A percentile compares a stretch with the other conserved stretches of the same genome.
These are phyloP conservation scores for Cutaneotrichosporon arboriforme DNA, from an alignment of 1,284 basidiomycete genomes.

Conservation along the genomic window DNA sequence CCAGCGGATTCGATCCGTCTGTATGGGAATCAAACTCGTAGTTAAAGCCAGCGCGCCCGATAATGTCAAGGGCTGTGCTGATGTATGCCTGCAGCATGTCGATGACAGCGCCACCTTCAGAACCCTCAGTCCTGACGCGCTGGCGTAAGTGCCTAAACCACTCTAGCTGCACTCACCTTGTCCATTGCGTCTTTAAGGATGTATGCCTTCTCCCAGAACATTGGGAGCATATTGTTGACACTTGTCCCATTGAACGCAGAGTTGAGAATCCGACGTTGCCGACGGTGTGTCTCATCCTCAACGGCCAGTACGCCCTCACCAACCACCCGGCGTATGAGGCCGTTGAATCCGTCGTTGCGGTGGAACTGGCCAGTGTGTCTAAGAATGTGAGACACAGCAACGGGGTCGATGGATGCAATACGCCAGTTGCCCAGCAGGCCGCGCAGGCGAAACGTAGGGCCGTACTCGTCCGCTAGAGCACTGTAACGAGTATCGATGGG, in stretches of 20 bases:
- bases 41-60: constrained; percentile 65
- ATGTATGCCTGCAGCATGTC: constrained; percentile 61
- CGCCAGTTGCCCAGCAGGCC: constrained; percentile 37
- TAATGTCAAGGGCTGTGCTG: constrained; percentile 63
- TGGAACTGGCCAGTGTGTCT: constrained; percentile 59
- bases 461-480: constrained; percentile 5
- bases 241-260: constrained; percentile 46
- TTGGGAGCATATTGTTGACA: constrained; percentile 51
- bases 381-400: constrained; percentile 60
- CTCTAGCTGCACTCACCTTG: constrained; percentile 15
- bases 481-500: constrained; percentile 6
- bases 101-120: constrained; percentile 33
- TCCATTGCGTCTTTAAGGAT: constrained; percentile 48
- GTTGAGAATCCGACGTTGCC: constrained; percentile 52
- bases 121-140: background rate
- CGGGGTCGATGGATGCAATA: constrained; percentile 59
- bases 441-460: constrained; percentile 24
- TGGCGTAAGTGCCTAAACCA: background rate
- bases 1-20: constrained; percentile 52
- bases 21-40: constrained; percentile 55
- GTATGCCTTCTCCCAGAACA: constrained; percentile 61
- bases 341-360: constrained; percentile 60
- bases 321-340: constrained; percentile 50
- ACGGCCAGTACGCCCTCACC: constrained; percentile 45
- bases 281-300: constrained; percentile 54